These are phyloP conservation scores for Paraphaeosphaeria sporulosa DNA, from an alignment of 2,329 filamentous ascomycete species.

Conservation along the genomic window DNA sequence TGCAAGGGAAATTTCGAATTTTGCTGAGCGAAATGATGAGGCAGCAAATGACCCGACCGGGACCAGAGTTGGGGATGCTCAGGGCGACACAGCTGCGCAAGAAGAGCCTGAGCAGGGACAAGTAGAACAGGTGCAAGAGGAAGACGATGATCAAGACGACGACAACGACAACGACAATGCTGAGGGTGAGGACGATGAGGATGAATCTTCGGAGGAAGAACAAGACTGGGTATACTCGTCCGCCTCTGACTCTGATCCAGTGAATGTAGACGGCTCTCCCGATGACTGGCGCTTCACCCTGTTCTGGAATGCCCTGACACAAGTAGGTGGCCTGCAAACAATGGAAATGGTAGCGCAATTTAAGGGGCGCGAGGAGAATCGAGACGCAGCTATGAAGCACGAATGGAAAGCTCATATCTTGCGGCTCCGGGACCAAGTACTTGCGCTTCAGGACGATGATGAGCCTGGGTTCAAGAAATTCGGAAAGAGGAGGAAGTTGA, in stretches of 20 bases:
- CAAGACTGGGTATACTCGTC: not conserved
- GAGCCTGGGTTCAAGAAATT: not conserved
- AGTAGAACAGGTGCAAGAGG: not conserved
- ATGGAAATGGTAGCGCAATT: conserved; percentile 9
- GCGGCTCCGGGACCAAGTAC: not conserved
- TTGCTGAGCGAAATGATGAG: not conserved
- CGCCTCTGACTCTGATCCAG: not conserved
- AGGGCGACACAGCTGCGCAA: not conserved
- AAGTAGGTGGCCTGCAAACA: not conserved
- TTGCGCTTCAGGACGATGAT: conserved; percentile 4
- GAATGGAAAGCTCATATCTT: conserved; percentile 1
- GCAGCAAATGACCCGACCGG: not conserved
- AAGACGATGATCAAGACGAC: not conserved
- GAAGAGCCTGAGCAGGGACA: not conserved
- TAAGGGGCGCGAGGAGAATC: conserved; percentile 7
- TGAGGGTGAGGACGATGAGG: not conserved
- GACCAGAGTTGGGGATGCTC: not conserved
- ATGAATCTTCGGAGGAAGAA: not conserved
- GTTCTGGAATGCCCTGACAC: conserved; percentile 4
- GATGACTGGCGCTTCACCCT: conserved; percentile 5
- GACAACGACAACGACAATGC: not conserved
- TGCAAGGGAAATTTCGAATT: not conserved
- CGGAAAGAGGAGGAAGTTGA: not conserved
- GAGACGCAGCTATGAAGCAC: not conserved
- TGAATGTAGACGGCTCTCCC: not conserved